Evolutionary conservation across 495 filamentous ascomycete genomes (phyloP).

Genomic region (Pseudevernia furfuracea): DNA sequence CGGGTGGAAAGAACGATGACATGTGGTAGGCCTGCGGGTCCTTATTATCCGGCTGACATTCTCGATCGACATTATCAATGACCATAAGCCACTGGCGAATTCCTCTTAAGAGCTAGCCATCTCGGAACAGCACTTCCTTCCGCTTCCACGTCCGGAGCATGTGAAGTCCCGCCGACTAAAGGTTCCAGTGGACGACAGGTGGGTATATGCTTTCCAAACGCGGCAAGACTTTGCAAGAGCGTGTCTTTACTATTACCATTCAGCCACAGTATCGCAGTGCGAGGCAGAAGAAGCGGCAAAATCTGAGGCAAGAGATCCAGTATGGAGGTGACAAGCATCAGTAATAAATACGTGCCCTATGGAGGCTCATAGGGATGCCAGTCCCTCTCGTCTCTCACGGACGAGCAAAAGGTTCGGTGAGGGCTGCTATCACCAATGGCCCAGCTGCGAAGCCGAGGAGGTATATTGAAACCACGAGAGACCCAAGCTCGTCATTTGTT

Average conservation of each 20-base stretch:
- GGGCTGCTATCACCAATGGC: constrained; percentile 53
- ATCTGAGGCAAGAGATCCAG: too few relatives aligned
- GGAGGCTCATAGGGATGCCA: too few relatives aligned
- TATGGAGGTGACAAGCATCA: too few relatives aligned
- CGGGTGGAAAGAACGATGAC: constrained; percentile 30
- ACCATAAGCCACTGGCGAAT: constrained; percentile 37
- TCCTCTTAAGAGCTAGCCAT: constrained; percentile 13
- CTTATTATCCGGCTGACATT: constrained; percentile 24
- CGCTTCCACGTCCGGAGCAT: background rate
- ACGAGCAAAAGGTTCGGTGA: too few relatives aligned
- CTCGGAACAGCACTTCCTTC: constrained; percentile 1
- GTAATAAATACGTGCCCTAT: too few relatives aligned
- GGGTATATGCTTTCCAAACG: constrained; percentile 1
- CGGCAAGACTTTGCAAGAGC: constrained; percentile 2
- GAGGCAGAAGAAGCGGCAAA: too few relatives aligned
- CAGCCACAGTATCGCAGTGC: constrained; percentile 11
- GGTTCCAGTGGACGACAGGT: background rate
- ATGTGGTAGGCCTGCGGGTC: constrained; percentile 28
- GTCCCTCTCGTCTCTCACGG: too few relatives aligned
- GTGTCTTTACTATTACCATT: constrained; percentile 9
- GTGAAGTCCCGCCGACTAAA: background rate
- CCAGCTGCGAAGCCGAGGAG: constrained; percentile 37
- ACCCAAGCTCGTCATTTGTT: constrained; percentile 6
- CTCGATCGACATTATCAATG: constrained; percentile 39
- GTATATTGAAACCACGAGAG: constrained; percentile 5